Base-by-base conservation (phyloP, 768 basidiomycete species). In the Cystobasidium ongulense region DNA sequence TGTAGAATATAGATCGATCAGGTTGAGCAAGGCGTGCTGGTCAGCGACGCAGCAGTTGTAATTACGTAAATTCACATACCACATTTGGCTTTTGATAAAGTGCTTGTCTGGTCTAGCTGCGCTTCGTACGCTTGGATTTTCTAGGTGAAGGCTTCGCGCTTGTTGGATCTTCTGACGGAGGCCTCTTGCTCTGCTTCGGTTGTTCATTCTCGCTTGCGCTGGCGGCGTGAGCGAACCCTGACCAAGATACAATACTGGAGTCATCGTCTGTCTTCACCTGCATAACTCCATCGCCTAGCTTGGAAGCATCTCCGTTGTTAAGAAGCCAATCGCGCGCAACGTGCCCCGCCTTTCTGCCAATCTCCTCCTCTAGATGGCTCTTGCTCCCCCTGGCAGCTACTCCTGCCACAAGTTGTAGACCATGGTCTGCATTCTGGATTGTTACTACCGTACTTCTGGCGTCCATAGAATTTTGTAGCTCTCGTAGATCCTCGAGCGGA, bases 261-360 rank as follows among this genome's bases (percentile, higher is more conserved):
- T 67, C 39, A 8, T 23, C 41, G 13, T 46, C 21, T 52, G 4
- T 41, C 21, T 15, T 29, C 4, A 31, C 31, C 41, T 41, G 25
- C 18, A 35, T 41, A 39, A 1, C 10, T 15, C 25, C 27, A 18
- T 46, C 43, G 29, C 57, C 57, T 31, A 41, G 38, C 25, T 25
- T 29, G 8, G 2, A 23, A 8, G 43, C 41, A 52, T 50, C 27
- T 18, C 15, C 63, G 23, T 25, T 61, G 57, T 11, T 13, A 11
- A 39, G 38, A 4, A 71, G 68, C 68, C 68, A 71, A 21, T 71
- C 54, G 4, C 35, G 25, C 1, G 53, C 68, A 27, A 57, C 25
- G 35, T 25, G 25, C 2, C 13, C 68, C 31, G 68, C 53, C 39
- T 23, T 36, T 15, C 23, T 11, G 17, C 53, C 53, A 1, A 71